These are phyloP conservation scores for Adansonia grandidieri DNA, from an alignment of 441 rosid species.

Conservation along the genomic window DNA sequence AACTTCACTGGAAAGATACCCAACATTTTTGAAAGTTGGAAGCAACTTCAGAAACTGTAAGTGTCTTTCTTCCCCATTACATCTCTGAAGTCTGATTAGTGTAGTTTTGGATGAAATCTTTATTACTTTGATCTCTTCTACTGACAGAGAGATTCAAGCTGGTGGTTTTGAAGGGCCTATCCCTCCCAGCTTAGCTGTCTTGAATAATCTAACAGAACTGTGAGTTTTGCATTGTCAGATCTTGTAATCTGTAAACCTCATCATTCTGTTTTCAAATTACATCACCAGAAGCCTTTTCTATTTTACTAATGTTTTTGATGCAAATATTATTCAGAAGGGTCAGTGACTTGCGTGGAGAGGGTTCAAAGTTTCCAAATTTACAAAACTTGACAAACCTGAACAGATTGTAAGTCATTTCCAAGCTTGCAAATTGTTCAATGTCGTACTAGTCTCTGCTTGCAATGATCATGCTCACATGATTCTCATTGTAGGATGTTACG, in stretches of 20 bases:
- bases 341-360: slow-evolving; percentile 40
- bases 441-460: background rate
- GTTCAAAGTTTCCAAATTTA: slow-evolving; percentile 39
- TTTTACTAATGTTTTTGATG: background rate
- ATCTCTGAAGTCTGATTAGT: background rate
- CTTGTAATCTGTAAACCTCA: background rate
- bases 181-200: slow-evolving; percentile 39
- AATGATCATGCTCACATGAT: background rate
- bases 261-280: background rate
- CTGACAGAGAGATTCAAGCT: slow-evolving; percentile 48
- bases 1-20: slow-evolving; percentile 45
- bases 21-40: slow-evolving; percentile 32
- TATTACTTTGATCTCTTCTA: background rate
- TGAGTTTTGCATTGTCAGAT: slow-evolving; percentile 32
- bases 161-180: slow-evolving; percentile 53
- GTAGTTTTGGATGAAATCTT: background rate
- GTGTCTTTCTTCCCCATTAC: background rate
- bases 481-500: slow-evolving; percentile 43
- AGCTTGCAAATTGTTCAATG: background rate
- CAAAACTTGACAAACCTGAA: slow-evolving; percentile 30
- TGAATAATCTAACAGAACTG: slow-evolving; percentile 40
- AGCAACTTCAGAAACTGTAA: slow-evolving; percentile 38
- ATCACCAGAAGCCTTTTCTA: background rate
- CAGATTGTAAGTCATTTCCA: slow-evolving; percentile 33
- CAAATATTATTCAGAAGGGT: slow-evolving; percentile 39